Evolutionary conservation across 1,284 basidiomycete species (phyloP).

Genomic region (Moesziomyces sp.): DNA sequence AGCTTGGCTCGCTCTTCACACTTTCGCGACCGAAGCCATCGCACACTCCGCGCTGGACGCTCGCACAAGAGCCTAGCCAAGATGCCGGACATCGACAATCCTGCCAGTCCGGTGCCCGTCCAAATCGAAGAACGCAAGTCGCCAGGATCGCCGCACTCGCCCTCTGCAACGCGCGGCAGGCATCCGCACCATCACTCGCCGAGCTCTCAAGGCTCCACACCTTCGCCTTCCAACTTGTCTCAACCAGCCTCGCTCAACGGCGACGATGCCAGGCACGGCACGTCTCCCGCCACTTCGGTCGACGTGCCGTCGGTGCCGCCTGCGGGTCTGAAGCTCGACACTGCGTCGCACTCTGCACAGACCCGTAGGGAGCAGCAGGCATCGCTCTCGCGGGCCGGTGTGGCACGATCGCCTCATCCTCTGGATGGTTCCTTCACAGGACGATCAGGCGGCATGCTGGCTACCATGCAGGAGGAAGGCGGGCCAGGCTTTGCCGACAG

Average conservation of each 20-base stretch:
- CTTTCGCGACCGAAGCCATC: no score
- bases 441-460: constrained; percentile 28
- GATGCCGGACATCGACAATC: constrained; percentile 18
- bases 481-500: constrained; percentile 3
- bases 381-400: constrained; percentile 29
- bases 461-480: constrained; percentile 48
- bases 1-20: no score
- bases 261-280: constrained; percentile 36
- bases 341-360: constrained; percentile 8
- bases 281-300: constrained; percentile 35
- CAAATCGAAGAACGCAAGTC: constrained; percentile 3
- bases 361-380: constrained; percentile 34
- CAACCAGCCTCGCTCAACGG: constrained; percentile 38
- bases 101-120: constrained; percentile 7
- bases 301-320: constrained; percentile 21
- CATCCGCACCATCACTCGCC: constrained; percentile 3
- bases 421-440: constrained; percentile 25
- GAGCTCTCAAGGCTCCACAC: constrained; percentile 30
- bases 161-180: background rate
- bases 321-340: constrained; percentile 33
- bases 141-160: constrained; percentile 5
- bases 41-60: no score
- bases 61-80: background rate
- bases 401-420: constrained; percentile 38
- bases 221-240: constrained; percentile 26